Percentiles rank a stretch among this genome's conserved stretches.
These are phyloP conservation scores for Ophiobolus disseminans DNA, from an alignment of 2,329 filamentous ascomycete species.

Conservation along the genomic window DNA sequence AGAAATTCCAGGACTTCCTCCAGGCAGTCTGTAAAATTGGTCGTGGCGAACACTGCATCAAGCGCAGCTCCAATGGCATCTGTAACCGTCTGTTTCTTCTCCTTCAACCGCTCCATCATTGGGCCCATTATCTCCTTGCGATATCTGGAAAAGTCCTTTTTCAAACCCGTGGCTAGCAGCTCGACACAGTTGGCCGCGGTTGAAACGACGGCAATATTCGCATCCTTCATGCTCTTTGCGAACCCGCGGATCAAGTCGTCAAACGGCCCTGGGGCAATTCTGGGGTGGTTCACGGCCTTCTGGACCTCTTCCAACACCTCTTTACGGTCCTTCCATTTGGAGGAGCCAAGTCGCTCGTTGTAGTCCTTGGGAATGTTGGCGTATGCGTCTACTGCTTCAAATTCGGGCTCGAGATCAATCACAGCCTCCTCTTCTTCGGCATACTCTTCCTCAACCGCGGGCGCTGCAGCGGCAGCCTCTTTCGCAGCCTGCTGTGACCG, in stretches of 20 bases:
- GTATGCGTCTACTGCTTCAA: constrained; percentile 86
- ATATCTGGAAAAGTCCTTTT: constrained; percentile 80
- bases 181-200: constrained; percentile 94
- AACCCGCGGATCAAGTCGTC: constrained; percentile 82
- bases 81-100: constrained; percentile 90
- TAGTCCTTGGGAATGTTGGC: constrained; percentile 84
- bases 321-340: constrained; percentile 99
- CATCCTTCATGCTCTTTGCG: constrained; percentile 98
- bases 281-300: constrained; percentile 78
- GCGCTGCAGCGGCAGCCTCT: constrained; percentile 70
- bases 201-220: constrained; percentile 93
- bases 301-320: constrained; percentile 87
- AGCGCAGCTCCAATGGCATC: constrained; percentile 87
- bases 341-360: constrained; percentile 80
- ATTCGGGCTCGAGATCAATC: constrained; percentile 69
- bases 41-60: constrained; percentile 72
- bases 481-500: constrained; percentile 87
- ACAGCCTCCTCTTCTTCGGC: constrained; percentile 65
- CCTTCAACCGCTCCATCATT: constrained; percentile 94
- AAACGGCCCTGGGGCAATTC: constrained; percentile 90
- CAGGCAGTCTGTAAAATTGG: constrained; percentile 81
- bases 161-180: constrained; percentile 82
- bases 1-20: constrained; percentile 87
- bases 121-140: constrained; percentile 80
- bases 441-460: constrained; percentile 58